These are phyloP conservation scores for Dispira parvispora DNA, from an alignment of 192 early-diverging fungal species.

Conservation along the genomic window DNA sequence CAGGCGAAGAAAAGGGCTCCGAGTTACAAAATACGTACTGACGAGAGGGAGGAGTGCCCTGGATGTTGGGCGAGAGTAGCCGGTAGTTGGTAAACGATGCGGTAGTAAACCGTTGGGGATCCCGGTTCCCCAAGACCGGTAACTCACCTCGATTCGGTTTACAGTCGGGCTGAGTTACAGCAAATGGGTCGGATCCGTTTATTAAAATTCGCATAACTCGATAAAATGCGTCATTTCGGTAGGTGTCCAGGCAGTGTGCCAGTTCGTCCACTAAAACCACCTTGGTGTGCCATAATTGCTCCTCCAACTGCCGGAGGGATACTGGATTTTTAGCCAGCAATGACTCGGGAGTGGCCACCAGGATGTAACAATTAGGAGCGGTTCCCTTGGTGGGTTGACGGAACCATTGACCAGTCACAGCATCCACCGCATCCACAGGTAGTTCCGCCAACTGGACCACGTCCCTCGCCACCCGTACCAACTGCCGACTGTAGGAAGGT, in stretches of 20 bases:
- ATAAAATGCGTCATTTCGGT: not conserved
- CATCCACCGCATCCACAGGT: not conserved
- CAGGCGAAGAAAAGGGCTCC: not conserved
- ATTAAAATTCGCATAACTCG: not conserved
- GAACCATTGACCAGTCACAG: not conserved
- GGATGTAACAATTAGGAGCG: not conserved
- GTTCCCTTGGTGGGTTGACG: not conserved
- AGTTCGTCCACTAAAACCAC: not conserved
- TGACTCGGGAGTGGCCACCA: not conserved
- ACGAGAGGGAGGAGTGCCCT: not conserved
- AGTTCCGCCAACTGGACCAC: not conserved
- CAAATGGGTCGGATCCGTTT: not conserved
- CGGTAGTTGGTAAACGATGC: not conserved
- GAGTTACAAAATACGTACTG: not conserved
- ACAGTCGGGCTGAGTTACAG: not conserved
- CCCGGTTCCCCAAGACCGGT: not conserved
- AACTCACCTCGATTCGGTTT: not conserved
- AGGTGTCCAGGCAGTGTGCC: not conserved
- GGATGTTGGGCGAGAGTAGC: not conserved
- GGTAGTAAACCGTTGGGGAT: not conserved
- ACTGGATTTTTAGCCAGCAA: not conserved
- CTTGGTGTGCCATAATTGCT: not conserved
- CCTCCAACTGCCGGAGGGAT: constrained; percentile 1
- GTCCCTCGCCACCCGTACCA: not conserved
- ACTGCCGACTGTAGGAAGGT: not conserved